A percentile compares a stretch with the other conserved stretches of the same genome.
Evolutionary conservation across 257 asterid species (phyloP).

Genomic region (Primulina eburnea): DNA sequence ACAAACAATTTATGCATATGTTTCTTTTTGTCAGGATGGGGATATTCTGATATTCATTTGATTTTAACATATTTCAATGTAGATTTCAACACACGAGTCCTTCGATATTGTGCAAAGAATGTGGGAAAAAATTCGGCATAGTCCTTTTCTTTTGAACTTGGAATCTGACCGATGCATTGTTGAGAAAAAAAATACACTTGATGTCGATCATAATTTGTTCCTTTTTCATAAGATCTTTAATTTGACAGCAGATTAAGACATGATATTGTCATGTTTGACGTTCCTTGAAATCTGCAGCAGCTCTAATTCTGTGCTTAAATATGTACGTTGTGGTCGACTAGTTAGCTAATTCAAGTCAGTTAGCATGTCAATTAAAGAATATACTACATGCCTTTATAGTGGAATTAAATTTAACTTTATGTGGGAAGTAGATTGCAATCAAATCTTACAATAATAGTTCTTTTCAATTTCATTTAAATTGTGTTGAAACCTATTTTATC

Average conservation of each 20-base stretch:
- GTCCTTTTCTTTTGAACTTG: background rate
- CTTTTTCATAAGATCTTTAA: too few species aligned
- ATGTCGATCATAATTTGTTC: too few species aligned
- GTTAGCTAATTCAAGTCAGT: background rate
- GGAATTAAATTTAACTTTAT: background rate
- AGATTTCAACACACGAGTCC: too few species aligned
- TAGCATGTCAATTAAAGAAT: background rate
- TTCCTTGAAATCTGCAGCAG: background rate
- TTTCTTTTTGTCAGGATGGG: background rate
- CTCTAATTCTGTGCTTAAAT: background rate
- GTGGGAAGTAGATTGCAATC: background rate
- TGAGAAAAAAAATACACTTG: background rate
- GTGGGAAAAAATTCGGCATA: too few species aligned
- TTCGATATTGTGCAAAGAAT: background rate
- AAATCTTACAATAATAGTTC: too few species aligned
- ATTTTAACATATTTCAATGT: too few species aligned
- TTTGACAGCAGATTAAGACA: background rate
- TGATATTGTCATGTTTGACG: background rate
- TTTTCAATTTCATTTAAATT: too few species aligned
- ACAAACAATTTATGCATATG: too few species aligned
- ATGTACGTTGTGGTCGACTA: background rate
- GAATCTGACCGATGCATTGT: background rate
- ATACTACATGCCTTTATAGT: too few species aligned
- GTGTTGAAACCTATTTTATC: too few species aligned
- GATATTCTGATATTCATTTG: background rate